Evolutionary conservation across 305 asterid species (phyloP).

Genomic region (Fraxinus latifolia): DNA sequence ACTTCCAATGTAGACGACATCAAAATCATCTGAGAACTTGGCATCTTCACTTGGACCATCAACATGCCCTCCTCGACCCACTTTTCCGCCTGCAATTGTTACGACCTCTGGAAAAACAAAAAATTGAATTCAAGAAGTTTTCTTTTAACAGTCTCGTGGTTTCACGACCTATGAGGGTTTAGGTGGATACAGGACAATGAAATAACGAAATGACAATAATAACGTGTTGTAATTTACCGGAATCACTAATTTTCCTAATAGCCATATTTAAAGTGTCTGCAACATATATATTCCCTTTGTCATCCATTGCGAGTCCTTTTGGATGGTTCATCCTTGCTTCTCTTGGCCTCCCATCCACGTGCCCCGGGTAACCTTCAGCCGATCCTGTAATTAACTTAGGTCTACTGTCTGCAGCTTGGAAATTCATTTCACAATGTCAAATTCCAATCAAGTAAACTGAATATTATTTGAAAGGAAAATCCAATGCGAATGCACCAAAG

Average conservation of each 20-base stretch:
- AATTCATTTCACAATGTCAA: conserved; percentile 7
- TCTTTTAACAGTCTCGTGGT: not conserved
- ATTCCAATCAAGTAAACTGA: not conserved
- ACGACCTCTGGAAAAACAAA: conserved; percentile 56
- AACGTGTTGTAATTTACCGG: conserved; percentile 38
- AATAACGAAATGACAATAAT: not conserved
- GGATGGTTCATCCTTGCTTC: conserved; percentile 92
- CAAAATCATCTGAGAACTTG: conserved; percentile 78
- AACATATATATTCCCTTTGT: conserved; percentile 70
- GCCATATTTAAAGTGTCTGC: conserved; percentile 94
- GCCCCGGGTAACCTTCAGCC: conserved; percentile 82
- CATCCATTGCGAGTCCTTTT: conserved; percentile 77
- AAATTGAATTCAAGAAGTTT: not conserved
- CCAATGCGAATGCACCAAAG: not conserved
- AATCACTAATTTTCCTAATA: conserved; percentile 74
- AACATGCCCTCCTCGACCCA: conserved; percentile 67
- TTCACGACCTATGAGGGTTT: not conserved
- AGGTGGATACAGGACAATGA: not conserved
- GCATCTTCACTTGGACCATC: conserved; percentile 98
- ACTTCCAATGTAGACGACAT: conserved; percentile 67
- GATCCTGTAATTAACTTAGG: conserved; percentile 90
- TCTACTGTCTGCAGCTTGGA: conserved; percentile 63
- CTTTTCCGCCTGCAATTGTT: conserved; percentile 86
- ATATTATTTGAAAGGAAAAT: not conserved
- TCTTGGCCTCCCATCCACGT: conserved; percentile 83